These are phyloP conservation scores for Carpinus fangiana DNA, from an alignment of 306 rosid species.

Conservation along the genomic window DNA sequence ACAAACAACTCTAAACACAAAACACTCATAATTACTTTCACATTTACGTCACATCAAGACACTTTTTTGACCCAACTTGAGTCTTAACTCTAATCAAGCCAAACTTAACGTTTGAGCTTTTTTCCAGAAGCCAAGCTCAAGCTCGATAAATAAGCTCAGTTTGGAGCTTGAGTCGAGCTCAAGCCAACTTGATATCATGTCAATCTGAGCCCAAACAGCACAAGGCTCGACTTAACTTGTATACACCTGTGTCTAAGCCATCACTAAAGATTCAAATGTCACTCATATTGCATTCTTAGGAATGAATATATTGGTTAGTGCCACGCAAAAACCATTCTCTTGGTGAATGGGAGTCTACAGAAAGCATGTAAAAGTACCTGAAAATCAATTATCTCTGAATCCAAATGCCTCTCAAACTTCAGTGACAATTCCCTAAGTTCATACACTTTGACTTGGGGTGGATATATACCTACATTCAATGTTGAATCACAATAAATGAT, in stretches of 20 bases:
- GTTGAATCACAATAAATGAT: slow-evolving; percentile 7
- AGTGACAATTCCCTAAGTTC: slow-evolving; percentile 76
- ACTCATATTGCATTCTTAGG: neutral
- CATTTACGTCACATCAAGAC: too few species aligned
- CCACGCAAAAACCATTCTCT: neutral
- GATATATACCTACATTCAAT: slow-evolving; percentile 75
- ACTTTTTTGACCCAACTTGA: too few species aligned
- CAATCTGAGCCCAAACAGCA: neutral
- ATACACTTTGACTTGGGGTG: slow-evolving; percentile 89
- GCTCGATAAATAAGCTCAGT: too few species aligned
- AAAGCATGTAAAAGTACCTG: slow-evolving; percentile 50
- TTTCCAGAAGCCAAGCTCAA: too few species aligned
- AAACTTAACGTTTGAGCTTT: too few species aligned
- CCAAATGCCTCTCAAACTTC: slow-evolving; percentile 93
- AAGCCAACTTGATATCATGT: neutral
- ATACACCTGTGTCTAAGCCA: neutral
- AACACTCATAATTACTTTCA: too few species aligned
- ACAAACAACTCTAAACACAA: too few species aligned
- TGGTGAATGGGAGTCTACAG: neutral
- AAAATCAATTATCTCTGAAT: slow-evolving; percentile 88
- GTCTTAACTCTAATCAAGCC: too few species aligned
- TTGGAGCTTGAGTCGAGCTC: neutral
- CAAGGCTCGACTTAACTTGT: neutral
- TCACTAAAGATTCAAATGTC: neutral
- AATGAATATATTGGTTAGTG: neutral